phyloP scores from a whole-genome alignment of 306 rosid species.

The Vigna unguiculata region DNA sequence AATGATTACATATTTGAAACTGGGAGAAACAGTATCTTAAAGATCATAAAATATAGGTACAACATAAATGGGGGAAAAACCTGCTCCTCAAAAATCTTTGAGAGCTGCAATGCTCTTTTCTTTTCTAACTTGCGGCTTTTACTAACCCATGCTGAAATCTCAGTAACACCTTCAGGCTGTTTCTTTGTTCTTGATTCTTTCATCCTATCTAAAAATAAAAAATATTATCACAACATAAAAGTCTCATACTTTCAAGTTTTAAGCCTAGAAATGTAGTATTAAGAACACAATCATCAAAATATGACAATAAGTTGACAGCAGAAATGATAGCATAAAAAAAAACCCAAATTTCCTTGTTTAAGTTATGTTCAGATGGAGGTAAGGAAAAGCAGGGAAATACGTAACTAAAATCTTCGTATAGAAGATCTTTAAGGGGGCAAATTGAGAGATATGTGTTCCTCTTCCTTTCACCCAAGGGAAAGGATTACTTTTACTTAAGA shows the following conservation, averaged over 20 bases:
- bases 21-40: conserved; percentile 25
- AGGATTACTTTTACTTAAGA: conserved; percentile 18
- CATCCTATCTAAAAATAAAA: conserved; percentile 59
- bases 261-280: conserved; percentile 7
- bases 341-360: no score
- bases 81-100: conserved; percentile 93
- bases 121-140: conserved; percentile 85
- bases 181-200: conserved; percentile 80
- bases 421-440: no score
- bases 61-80: conserved; percentile 43
- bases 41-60: conserved; percentile 17
- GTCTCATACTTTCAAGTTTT: conserved; percentile 2
- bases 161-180: conserved; percentile 71
- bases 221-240: no score
- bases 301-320: conserved; percentile 31
- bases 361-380: no score
- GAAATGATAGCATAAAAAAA: conserved; percentile 21
- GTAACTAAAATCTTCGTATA: no score
- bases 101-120: conserved; percentile 78
- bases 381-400: no score
- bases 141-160: conserved; percentile 81
- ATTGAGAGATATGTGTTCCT: background rate
- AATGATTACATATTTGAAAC: conserved; percentile 32
- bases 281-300: conserved; percentile 19
- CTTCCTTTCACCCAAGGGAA: background rate